phyloP scores from a whole-genome alignment of 2,329 filamentous ascomycete species.

The Hymenoscyphus scutula region DNA sequence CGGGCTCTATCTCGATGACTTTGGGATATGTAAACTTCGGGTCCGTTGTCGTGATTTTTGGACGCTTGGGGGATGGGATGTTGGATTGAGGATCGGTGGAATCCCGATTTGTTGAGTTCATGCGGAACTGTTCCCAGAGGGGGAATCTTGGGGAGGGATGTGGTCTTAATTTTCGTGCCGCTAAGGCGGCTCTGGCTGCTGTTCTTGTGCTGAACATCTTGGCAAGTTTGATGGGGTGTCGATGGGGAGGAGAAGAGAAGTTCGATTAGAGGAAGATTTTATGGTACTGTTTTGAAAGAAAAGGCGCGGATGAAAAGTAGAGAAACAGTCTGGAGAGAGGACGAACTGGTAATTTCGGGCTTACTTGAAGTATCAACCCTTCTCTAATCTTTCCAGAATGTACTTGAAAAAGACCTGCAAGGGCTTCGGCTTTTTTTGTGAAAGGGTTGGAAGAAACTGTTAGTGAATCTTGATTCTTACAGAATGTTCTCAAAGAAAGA shows the following conservation, averaged over 20 bases:
- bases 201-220: not conserved
- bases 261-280: not conserved
- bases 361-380: too few species aligned
- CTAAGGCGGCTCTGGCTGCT: not conserved
- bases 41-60: not conserved
- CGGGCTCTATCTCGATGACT: too few species aligned
- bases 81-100: not conserved
- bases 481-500: too few species aligned
- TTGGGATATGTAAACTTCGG: too few species aligned
- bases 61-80: not conserved
- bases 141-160: not conserved
- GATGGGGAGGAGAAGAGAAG: not conserved
- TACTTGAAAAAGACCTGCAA: too few species aligned
- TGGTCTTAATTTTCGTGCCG: not conserved
- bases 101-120: too few species aligned
- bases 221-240: not conserved
- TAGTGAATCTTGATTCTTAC: too few species aligned
- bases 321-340: not conserved
- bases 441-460: too few species aligned
- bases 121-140: not conserved
- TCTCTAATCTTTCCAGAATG: too few species aligned
- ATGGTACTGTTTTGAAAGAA: not conserved
- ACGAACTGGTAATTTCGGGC: not conserved
- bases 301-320: not conserved
- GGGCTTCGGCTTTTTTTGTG: too few species aligned